Base-by-base conservation (phyloP, 1,139 yeast species). In the Magnusiomyces suaveolens region DNA sequence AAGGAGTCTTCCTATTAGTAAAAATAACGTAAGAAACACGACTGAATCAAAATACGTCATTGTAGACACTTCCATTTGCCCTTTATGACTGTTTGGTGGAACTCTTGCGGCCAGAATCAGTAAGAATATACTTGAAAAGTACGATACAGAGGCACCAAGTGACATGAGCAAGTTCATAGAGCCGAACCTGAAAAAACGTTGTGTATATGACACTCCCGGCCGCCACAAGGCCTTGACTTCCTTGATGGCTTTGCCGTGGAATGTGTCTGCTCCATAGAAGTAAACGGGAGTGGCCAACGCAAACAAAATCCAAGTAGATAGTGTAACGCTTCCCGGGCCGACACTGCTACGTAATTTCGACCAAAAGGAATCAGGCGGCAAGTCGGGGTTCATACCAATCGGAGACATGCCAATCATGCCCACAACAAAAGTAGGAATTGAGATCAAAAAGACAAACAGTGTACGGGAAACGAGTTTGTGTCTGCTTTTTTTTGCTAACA, bases 21-120 rank as follows among this genome's bases (percentile, higher is more conserved):
- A 69, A 66, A 85, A 85, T 63, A 85, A 80, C 0, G 89, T 79
- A 60, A 85, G 72, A 63, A 85, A 85, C 2, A 85, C 88, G 43
- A 84, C 92, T 1, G 90, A 82, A 64, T 85, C 94, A 66, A 85
- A 85, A 62, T 83, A 85, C 0, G 87, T 81, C 1, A 86, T 81
- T 26, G 81, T 76, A 55, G 76, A 76, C 0, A 83, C 87, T 64
- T 57, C 55, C 54, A 54, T 47, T 38, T 48, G n/a, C 41, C 50
- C 50, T 29, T 29, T 29, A n/a, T n/a, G n/a, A 55, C 55, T 10
- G 24, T 6, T 51, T 50, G 29, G 57, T 32, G 16, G 65, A 0
- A 57, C 51, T 16, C 53, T 51, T 6, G 87, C 77, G 44, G 83
- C 75, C 24, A 83, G 63, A 1, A 70, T 73, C 29, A 85, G 68